These are phyloP conservation scores for Passalora sequoiae DNA, from an alignment of 2,329 filamentous ascomycete genomes.

Conservation along the genomic window DNA sequence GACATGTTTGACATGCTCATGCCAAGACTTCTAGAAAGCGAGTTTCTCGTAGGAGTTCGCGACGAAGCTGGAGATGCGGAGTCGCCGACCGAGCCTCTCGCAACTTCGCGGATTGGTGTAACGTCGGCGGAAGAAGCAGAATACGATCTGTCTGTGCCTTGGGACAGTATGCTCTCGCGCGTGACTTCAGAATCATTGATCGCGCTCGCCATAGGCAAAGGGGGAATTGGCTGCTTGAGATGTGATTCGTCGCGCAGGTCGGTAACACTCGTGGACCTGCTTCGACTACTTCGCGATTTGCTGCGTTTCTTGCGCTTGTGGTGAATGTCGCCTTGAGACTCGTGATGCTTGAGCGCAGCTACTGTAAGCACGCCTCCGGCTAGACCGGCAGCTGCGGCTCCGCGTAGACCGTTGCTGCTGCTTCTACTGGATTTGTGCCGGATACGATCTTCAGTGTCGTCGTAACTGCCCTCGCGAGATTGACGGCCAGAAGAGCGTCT, in stretches of 20 bases:
- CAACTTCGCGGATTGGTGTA: slow-evolving; percentile 59
- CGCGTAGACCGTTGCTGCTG: slow-evolving; percentile 38
- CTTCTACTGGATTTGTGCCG: slow-evolving; percentile 53
- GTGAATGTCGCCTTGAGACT: slow-evolving; percentile 55
- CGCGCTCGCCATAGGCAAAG: slow-evolving; percentile 84
- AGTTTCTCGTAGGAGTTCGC: slow-evolving; percentile 58
- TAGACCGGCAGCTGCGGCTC: slow-evolving; percentile 51
- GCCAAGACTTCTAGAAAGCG: slow-evolving; percentile 55
- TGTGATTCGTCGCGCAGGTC: slow-evolving; percentile 51
- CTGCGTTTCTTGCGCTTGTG: slow-evolving; percentile 45
- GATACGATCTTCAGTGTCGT: slow-evolving; percentile 46
- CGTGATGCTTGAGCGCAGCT: slow-evolving; percentile 59
- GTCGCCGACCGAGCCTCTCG: slow-evolving; percentile 51
- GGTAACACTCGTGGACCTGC: slow-evolving; percentile 47
- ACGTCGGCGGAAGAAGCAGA: slow-evolving; percentile 59
- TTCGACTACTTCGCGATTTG: slow-evolving; percentile 48
- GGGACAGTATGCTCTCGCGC: slow-evolving; percentile 77
- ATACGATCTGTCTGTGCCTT: slow-evolving; percentile 66
- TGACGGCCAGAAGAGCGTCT: slow-evolving; percentile 18
- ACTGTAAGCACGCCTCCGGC: slow-evolving; percentile 56
- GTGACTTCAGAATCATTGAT: slow-evolving; percentile 83
- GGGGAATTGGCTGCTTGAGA: slow-evolving; percentile 51
- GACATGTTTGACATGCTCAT: slow-evolving; percentile 60
- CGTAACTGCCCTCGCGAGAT: slow-evolving; percentile 24
- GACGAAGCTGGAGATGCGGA: slow-evolving; percentile 55